Evolutionary conservation across 768 basidiomycete species (phyloP).

Genomic region (Phlebiopsis flavidoalba): DNA sequence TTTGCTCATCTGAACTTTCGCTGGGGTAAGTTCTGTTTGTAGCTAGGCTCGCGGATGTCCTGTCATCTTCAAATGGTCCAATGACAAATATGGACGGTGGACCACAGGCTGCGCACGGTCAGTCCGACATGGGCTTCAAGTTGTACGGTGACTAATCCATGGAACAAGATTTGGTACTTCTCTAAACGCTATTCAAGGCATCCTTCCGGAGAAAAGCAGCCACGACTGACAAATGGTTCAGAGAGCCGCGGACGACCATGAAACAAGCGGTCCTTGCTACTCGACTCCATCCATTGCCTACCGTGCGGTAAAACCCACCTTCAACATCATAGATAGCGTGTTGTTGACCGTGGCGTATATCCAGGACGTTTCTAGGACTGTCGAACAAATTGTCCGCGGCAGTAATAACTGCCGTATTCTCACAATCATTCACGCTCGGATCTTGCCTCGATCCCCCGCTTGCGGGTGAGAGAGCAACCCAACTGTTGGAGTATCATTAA

Average conservation of each 20-base stretch:
- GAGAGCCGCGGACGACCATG: no score
- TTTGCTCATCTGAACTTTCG: neutral
- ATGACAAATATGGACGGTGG: constrained; percentile 40
- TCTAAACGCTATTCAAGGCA: no score
- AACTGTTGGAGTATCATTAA: neutral
- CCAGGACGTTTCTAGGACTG: no score
- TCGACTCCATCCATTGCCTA: neutral
- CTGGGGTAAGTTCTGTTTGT: constrained; percentile 34
- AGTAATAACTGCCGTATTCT: constrained; percentile 52
- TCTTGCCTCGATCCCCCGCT: constrained; percentile 29
- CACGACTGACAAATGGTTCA: no score
- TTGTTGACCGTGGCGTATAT: no score
- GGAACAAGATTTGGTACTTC: no score
- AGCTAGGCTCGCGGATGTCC: constrained; percentile 43
- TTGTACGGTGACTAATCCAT: no score
- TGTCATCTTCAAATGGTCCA: constrained; percentile 40
- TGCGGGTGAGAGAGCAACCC: constrained; percentile 1
- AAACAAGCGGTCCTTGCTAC: no score
- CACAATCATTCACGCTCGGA: constrained; percentile 54
- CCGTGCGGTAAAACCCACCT: no score
- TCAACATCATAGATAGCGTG: no score
- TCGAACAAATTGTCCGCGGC: constrained; percentile 41
- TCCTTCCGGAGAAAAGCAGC: no score
- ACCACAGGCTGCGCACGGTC: constrained; percentile 31
- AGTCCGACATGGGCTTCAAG: no score